Conservation (phyloP, 2,329 filamentous ascomycete genomes). For the Calonectria hawksworthii region DNA sequence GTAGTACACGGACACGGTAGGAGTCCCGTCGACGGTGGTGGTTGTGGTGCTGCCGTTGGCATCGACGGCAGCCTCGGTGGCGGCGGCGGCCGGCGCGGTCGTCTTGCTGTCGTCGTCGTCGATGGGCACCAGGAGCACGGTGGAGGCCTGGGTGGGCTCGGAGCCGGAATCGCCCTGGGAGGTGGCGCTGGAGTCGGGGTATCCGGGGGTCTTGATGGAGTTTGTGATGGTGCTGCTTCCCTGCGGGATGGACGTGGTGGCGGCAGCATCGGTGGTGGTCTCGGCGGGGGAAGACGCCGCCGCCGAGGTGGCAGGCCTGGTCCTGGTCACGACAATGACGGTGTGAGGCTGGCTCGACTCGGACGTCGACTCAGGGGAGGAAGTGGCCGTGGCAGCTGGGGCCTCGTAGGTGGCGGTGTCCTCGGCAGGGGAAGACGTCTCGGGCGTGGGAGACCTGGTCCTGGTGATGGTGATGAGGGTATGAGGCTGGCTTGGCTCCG, state of each 20-base stretch:
- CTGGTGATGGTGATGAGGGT: constrained; percentile 5
- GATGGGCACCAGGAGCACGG: constrained; percentile 47
- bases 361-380: neutral
- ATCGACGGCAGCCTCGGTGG: constrained; percentile 26
- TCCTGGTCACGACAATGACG: neutral
- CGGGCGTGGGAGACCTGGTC: constrained; percentile 19
- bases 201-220: constrained; percentile 43
- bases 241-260: constrained; percentile 22
- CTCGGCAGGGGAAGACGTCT: constrained; percentile 9
- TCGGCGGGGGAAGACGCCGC: neutral
- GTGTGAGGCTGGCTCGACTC: neutral
- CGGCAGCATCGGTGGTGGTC: neutral
- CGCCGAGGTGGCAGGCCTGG: neutral
- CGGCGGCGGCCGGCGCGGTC: constrained; percentile 8
- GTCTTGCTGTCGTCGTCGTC: constrained; percentile 36
- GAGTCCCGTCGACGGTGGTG: constrained; percentile 49
- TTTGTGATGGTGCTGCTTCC: constrained; percentile 44
- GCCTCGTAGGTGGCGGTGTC: neutral
- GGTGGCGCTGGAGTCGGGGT: constrained; percentile 23
- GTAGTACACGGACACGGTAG: constrained; percentile 53
- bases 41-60: constrained; percentile 37
- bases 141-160: constrained; percentile 33
- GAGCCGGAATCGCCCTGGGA: neutral
- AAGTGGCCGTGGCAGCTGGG: neutral
- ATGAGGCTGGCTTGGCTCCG: neutral